phyloP scores from a whole-genome alignment of 1,139 yeast genomes.

The Barnettozyma hawaiiensis region DNA sequence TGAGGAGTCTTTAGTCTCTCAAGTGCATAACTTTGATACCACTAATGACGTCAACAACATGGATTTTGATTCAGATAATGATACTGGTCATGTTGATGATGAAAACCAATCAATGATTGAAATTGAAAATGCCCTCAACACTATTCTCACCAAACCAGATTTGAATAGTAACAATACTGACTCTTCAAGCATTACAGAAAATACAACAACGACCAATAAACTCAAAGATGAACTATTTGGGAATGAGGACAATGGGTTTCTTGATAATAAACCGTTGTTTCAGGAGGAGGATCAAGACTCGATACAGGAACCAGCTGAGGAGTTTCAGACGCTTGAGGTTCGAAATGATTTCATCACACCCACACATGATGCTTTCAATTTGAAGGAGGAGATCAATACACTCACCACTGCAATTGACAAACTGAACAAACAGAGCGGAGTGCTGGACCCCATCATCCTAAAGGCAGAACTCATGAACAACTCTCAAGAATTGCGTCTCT shows the following conservation, averaged over 20 bases:
- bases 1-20: constrained; percentile 23
- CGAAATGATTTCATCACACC: constrained; percentile 19
- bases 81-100: constrained; percentile 3
- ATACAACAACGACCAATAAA: constrained; percentile 2
- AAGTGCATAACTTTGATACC: constrained; percentile 18
- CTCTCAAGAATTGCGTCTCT: constrained; percentile 57
- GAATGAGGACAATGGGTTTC: constrained; percentile 18
- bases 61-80: constrained; percentile 6
- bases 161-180: constrained; percentile 10
- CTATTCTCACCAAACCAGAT: constrained; percentile 40
- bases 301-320: constrained; percentile 6
- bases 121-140: constrained; percentile 65
- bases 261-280: constrained; percentile 24
- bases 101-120: constrained; percentile 36
- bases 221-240: constrained; percentile 22
- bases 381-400: constrained; percentile 59
- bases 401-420: constrained; percentile 55
- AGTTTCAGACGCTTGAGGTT: constrained; percentile 13
- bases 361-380: constrained; percentile 35
- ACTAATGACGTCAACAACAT: constrained; percentile 6
- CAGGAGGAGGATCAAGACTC: constrained; percentile 20
- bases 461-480: constrained; percentile 85
- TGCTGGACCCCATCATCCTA: constrained; percentile 58
- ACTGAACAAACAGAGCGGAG: constrained; percentile 54
- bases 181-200: not conserved